Evolutionary conservation across 179 eudicot genomes (phyloP), one percentile per base, ranked within the genome.

Genomic region (Spergularia azorica): DNA sequence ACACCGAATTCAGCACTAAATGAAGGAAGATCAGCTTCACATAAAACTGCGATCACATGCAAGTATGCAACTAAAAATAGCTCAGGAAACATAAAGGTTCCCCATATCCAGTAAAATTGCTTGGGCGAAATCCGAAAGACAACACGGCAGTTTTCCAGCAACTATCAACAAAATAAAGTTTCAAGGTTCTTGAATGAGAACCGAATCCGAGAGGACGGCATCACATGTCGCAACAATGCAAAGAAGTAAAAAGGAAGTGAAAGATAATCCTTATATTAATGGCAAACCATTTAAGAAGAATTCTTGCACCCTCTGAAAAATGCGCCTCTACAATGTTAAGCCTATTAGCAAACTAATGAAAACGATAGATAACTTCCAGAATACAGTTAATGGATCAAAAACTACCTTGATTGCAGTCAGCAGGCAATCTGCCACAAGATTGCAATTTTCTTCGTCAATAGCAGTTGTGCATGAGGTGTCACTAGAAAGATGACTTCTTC

Each of bases 351-450:
- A 6, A 21, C n/a, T 10, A 20, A 6, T 54, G 48, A 11, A 57
- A n/a, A 26, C 18, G 0, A n/a, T 26, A 26, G 0, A 26, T 26
- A 26, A 26, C 32, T 36, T 18, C 70, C 61, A 68, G 11, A 72
- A 41, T 54, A 8, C 14, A 72, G 61, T 32, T 13, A 75, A 67
- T 43, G 3, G 63, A 72, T 36, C 9, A 52, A 32, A 56, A 58
- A 56, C 46, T 86, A 93, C 99, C 98, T 95, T 95, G 63, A 95
- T 89, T 63, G 94, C 83, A 54, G 98, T 80, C 71, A 95, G 89
- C 79, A 95, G 90, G 81, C 97, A 93, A 59, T 93, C 97, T 32
- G 85, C 85, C 63, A 91, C 86, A 84, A 95, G 91, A 73, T 67
- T 81, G 76, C 89, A 85, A 61, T 72, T 81, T 59, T 91, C 92